phyloP scores from a whole-genome alignment of 1,284 basidiomycete genomes.

The Singerocomus rubriflavus region DNA sequence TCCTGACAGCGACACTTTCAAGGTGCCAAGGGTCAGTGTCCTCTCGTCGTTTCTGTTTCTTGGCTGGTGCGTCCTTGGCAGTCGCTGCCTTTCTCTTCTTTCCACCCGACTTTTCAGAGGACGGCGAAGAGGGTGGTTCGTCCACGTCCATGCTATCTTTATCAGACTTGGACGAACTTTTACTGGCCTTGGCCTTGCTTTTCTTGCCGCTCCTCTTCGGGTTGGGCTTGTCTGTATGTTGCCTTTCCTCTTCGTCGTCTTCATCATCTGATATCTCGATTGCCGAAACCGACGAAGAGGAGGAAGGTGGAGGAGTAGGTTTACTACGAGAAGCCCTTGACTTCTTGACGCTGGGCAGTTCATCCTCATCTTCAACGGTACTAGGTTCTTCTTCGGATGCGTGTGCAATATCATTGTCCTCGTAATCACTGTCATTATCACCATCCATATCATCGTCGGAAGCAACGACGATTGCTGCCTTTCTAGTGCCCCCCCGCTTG shows the following conservation, averaged over 20 bases:
- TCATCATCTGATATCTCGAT: constrained; percentile 34
- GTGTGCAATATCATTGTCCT: constrained; percentile 9
- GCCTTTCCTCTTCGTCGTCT: constrained; percentile 22
- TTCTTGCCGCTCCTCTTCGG: constrained; percentile 30
- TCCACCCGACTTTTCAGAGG: constrained; percentile 40
- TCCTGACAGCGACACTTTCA: constrained; percentile 55
- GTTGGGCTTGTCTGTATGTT: constrained; percentile 28
- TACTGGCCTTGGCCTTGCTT: constrained; percentile 24
- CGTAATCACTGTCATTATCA: constrained; percentile 25
- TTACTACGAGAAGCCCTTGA: constrained; percentile 24
- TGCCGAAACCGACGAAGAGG: not conserved
- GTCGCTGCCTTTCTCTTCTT: constrained; percentile 51
- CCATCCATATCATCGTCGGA: constrained; percentile 40
- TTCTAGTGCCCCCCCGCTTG: constrained; percentile 37
- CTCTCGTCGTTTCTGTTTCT: constrained; percentile 62
- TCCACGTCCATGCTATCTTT: constrained; percentile 57
- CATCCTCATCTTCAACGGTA: constrained; percentile 26
- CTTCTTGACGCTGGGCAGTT: constrained; percentile 20
- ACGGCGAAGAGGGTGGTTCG: constrained; percentile 36
- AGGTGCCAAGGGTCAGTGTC: constrained; percentile 83
- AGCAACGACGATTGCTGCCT: constrained; percentile 38
- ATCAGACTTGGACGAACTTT: constrained; percentile 29
- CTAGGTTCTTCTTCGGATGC: constrained; percentile 20
- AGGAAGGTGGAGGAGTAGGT: constrained; percentile 28
- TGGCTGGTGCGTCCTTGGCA: constrained; percentile 48